Conservation (phyloP, 2,329 filamentous ascomycete genomes). For the Aspergillus pseudoviridinutans region DNA sequence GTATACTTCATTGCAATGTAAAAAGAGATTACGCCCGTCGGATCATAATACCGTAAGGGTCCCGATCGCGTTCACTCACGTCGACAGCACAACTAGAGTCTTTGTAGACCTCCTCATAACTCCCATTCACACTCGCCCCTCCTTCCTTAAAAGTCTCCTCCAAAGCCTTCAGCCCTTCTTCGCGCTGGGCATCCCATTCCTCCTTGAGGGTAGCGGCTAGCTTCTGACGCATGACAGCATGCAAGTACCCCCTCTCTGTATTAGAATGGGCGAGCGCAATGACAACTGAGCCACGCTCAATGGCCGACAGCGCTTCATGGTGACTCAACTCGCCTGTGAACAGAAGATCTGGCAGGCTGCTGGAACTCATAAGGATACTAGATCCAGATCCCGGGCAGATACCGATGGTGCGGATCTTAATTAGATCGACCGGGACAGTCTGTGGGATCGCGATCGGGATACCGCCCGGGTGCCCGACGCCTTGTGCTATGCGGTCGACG, state of each 20-base stretch:
- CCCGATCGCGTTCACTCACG: conserved; percentile 74
- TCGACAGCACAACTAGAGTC: conserved; percentile 60
- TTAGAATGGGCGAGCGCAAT: conserved; percentile 90
- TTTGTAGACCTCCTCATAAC: conserved; percentile 46
- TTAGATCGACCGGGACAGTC: conserved; percentile 49
- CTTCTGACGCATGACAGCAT: conserved; percentile 63
- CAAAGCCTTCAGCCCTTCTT: conserved; percentile 37
- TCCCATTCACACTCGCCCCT: conserved; percentile 24
- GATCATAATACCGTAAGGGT: conserved; percentile 78
- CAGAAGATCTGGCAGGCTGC: conserved; percentile 64
- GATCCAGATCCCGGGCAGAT: conserved; percentile 89
- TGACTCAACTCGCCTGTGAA: conserved; percentile 94
- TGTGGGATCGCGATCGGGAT: conserved; percentile 64
- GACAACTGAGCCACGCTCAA: conserved; percentile 77
- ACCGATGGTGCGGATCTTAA: conserved; percentile 65
- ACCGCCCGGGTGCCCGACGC: conserved; percentile 64
- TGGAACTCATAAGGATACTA: conserved; percentile 62
- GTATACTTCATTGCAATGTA: neutral
- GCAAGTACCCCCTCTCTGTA: conserved; percentile 80
- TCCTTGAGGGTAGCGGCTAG: conserved; percentile 57
- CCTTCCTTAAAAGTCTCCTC: conserved; percentile 22
- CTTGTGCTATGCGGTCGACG: conserved; percentile 58
- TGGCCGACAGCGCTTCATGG: conserved; percentile 82
- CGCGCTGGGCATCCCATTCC: conserved; percentile 50
- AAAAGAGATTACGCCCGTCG: conserved; percentile 12